Evolutionary conservation across 129 eudicot species (phyloP).

Genomic region (Centella asiatica): DNA sequence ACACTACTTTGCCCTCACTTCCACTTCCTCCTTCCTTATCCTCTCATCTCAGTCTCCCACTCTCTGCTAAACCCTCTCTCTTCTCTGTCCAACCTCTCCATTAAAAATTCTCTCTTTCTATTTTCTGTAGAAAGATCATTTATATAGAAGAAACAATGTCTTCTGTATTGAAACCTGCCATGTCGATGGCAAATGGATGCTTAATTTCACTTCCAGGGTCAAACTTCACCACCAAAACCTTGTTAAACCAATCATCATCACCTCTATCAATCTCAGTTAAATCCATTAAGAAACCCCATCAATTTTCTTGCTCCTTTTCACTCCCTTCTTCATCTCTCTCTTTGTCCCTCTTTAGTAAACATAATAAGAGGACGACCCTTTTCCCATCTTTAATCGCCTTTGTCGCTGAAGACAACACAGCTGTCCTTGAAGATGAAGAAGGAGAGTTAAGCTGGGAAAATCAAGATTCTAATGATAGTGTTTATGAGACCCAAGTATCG

Average conservation of each 20-base stretch:
- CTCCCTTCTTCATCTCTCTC: slow-evolving; percentile 16
- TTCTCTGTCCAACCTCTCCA: too few relatives aligned
- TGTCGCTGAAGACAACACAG: slow-evolving; percentile 42
- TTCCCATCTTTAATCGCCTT: slow-evolving; percentile 16
- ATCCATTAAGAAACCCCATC: slow-evolving; percentile 30
- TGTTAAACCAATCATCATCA: neutral
- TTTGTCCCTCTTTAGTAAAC: slow-evolving; percentile 10
- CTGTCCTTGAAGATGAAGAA: slow-evolving; percentile 38
- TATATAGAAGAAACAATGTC: too few relatives aligned
- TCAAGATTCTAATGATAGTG: neutral
- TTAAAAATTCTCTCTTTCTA: too few relatives aligned
- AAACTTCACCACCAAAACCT: slow-evolving; percentile 22
- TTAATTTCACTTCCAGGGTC: slow-evolving; percentile 25
- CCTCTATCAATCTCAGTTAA: slow-evolving; percentile 34
- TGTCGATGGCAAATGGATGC: too few relatives aligned
- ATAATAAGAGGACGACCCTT: slow-evolving; percentile 18
- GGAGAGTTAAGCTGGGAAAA: slow-evolving; percentile 16
- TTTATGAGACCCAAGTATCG: neutral
- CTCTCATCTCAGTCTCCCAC: too few relatives aligned
- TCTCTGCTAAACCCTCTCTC: too few relatives aligned
- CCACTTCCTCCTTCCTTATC: too few relatives aligned
- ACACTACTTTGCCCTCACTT: too few relatives aligned
- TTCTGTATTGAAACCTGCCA: too few relatives aligned
- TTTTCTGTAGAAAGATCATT: too few relatives aligned
- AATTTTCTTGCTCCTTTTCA: slow-evolving; percentile 29